Evolutionary conservation across 179 eudicot species (phyloP), one percentile per base, ranked within the genome.

Genomic region (Spergularia azorica): DNA sequence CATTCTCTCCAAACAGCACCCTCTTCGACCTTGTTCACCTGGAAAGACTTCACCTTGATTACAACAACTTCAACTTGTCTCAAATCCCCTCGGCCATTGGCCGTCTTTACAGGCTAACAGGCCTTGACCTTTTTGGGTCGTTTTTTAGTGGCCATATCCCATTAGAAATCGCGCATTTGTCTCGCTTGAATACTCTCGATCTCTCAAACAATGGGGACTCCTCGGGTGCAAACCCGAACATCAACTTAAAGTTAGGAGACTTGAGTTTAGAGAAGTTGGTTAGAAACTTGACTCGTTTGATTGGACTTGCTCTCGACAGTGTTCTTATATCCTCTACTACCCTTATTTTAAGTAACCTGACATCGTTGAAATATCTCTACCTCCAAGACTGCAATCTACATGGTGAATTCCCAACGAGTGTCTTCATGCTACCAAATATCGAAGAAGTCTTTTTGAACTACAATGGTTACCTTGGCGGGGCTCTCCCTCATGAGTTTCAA

Each of bases 251-350:
- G 12, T 82, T 86, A 9, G 18, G 69, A 50, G 83, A 68, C 3
- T 84, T 84, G 3, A 68, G 83, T 71, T 36, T 88, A 2, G 41
- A 32, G 0, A 78, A 26, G 14, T 74, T 90, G 50, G 14, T 86
- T 67, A 67, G 38, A 46, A 88, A 85, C 76, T 65, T 82, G 1
- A 72, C 77, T 10, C 41, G 36, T 21, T 79, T 90, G n/a, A 55
- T 0, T 17, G 79, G 73, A 63, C 94, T 90, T 4, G 12, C 54
- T 77, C 85, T 88, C 17, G 79, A 82, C 66, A 67, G 77, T 0
- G 85, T 85, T 17, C 77, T 80, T 36, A 79, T 86, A 70, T 79
- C 86, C 2, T 75, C 79, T 58, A 14, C 6, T 20, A 68, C 74
- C 38, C 4, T 15, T 41, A 6, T 43, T 43, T 67, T 80, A 41